phyloP scores from a whole-genome alignment of 305 asterid genomes.

The Plantago coronopus region DNA sequence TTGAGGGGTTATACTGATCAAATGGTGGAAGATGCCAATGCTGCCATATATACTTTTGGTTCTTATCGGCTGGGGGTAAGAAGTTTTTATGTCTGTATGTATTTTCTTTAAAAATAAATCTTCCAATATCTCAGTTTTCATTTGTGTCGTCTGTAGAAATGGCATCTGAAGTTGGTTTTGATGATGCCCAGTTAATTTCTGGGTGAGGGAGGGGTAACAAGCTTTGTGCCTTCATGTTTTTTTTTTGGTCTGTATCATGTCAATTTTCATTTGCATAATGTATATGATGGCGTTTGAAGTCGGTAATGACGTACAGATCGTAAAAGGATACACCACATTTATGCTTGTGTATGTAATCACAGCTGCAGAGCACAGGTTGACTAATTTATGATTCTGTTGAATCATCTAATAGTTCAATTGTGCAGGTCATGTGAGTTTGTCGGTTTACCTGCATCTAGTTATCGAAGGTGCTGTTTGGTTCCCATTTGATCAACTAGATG shows the following conservation, averaged over 20 bases:
- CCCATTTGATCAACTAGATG: not conserved
- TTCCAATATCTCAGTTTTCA: not conserved
- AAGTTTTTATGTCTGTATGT: slow-evolving; percentile 17
- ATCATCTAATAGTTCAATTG: not conserved
- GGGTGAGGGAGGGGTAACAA: not conserved
- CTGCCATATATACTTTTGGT: slow-evolving; percentile 86
- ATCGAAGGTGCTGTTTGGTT: not conserved
- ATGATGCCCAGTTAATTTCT: not conserved
- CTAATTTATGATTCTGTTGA: too few relatives aligned
- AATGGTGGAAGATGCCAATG: slow-evolving; percentile 93
- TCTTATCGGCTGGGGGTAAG: slow-evolving; percentile 95
- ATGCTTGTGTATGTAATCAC: slow-evolving; percentile 9
- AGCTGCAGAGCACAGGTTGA: not conserved
- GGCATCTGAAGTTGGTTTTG: not conserved
- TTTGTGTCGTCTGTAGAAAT: not conserved
- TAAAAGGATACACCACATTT: not conserved
- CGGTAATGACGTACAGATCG: not conserved
- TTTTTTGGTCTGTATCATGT: too few relatives aligned
- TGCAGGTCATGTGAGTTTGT: not conserved
- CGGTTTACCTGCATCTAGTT: not conserved
- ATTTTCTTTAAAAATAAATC: too few relatives aligned
- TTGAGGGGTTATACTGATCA: slow-evolving; percentile 78
- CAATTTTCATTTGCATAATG: not conserved
- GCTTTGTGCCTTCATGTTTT: not conserved
- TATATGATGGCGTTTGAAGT: not conserved